A percentile compares a stretch with the other conserved stretches of the same genome.
These are phyloP conservation scores for Arabidopsis lyrata DNA, from an alignment of 441 rosid species.

Conservation along the genomic window DNA sequence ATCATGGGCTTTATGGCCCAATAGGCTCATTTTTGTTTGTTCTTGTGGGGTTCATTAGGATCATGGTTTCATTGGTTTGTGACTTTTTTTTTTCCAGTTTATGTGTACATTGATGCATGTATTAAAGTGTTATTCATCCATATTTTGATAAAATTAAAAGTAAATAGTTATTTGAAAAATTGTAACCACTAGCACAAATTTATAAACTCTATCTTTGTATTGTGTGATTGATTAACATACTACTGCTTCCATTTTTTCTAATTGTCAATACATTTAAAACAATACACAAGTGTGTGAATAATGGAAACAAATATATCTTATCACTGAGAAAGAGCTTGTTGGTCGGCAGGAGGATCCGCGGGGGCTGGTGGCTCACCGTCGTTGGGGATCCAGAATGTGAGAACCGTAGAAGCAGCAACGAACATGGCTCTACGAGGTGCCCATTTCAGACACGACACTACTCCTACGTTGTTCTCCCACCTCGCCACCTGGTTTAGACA, in stretches of 20 bases:
- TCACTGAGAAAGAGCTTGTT: conserved; percentile 36
- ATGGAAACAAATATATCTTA: neutral
- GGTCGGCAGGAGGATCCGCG: conserved; percentile 35
- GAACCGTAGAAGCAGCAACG: conserved; percentile 82
- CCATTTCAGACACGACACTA: conserved; percentile 90
- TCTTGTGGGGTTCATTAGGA: no score
- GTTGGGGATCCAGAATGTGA: conserved; percentile 94
- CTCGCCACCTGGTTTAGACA: conserved; percentile 61
- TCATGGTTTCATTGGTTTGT: no score
- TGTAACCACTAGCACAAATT: no score
- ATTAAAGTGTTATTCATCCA: neutral
- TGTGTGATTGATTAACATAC: neutral
- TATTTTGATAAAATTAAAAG: no score
- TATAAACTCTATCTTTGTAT: no score
- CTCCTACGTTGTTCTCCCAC: conserved; percentile 87
- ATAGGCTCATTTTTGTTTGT: neutral
- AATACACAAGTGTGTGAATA: conserved; percentile 10
- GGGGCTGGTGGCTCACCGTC: conserved; percentile 49
- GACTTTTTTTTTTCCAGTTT: no score
- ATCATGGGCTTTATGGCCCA: conserved; percentile 22
- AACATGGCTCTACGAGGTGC: conserved; percentile 94
- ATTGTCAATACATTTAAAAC: neutral
- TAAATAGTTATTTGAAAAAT: neutral
- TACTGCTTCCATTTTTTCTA: neutral
- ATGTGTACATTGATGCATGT: neutral